Percentiles rank a stretch among this genome's conserved stretches.
Conservation (phyloP, 1,284 basidiomycete genomes). For the Melampsora americana region DNA sequence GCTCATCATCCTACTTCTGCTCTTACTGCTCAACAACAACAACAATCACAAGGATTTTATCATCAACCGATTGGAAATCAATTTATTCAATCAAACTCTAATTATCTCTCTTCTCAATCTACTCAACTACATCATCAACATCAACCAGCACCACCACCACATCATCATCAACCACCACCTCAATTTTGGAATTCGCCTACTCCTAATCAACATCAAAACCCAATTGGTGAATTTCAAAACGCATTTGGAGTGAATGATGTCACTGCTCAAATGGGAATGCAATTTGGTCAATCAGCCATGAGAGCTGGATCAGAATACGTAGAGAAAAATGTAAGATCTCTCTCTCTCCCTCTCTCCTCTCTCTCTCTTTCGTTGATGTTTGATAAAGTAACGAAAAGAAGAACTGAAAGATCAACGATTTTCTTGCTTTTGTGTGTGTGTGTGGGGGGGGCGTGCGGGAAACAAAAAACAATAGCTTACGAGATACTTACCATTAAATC, state of each 20-base stretch:
- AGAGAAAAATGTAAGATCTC: constrained; percentile 74
- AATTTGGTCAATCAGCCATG: constrained; percentile 86
- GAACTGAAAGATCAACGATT: not conserved
- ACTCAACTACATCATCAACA: not conserved
- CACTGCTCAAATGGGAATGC: constrained; percentile 93
- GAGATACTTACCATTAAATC: constrained; percentile 67
- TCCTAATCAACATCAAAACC: constrained; percentile 13
- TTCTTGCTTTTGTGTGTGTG: too few species aligned
- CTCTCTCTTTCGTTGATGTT: too few species aligned
- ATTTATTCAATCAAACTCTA: too few species aligned
- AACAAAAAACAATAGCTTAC: constrained; percentile 63
- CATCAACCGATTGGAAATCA: constrained; percentile 1
- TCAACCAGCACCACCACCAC: constrained; percentile 12
- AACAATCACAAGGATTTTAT: constrained; percentile 8
- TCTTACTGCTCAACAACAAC: not conserved
- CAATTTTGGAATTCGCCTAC: constrained; percentile 9
- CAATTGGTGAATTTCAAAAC: constrained; percentile 48
- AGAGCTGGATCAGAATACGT: constrained; percentile 93
- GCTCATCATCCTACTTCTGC: not conserved
- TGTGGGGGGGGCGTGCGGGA: not conserved
- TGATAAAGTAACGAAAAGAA: not conserved
- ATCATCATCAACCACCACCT: not conserved
- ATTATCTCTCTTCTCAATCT: not conserved
- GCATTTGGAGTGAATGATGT: constrained; percentile 69
- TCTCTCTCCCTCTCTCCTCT: not conserved